Evolutionary conservation across 139 green algal genomes (phyloP).

Genomic region (Nannochloris sp.): DNA sequence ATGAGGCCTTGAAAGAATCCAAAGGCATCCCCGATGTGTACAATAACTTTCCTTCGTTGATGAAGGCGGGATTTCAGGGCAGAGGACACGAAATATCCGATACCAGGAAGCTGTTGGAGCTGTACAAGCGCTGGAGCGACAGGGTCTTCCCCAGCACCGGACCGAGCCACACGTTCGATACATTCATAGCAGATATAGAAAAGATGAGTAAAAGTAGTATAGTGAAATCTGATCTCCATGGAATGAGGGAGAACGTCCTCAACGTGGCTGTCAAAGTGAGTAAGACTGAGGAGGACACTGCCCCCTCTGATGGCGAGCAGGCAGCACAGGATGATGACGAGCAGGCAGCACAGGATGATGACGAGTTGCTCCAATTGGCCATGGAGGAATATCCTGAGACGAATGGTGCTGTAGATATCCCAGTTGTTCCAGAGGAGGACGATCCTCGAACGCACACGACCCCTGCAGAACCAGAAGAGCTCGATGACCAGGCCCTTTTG

Average conservation of each 20-base stretch:
- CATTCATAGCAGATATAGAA: conserved; percentile 31
- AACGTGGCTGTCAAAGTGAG: conserved; percentile 11
- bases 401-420: background rate
- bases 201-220: conserved; percentile 21
- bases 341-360: background rate
- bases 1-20: conserved; percentile 31
- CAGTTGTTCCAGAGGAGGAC: background rate
- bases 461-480: background rate
- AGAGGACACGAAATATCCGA: conserved; percentile 36
- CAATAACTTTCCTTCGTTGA: conserved; percentile 26
- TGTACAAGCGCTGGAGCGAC: conserved; percentile 45
- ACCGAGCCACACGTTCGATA: conserved; percentile 23
- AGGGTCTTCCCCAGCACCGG: conserved; percentile 24
- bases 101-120: conserved; percentile 37
- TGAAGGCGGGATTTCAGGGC: conserved; percentile 18
- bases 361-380: conserved; percentile 23
- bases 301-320: conserved; percentile 5
- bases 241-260: conserved; percentile 20
- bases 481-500: background rate
- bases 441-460: background rate
- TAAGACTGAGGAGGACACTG: background rate
- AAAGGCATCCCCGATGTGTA: conserved; percentile 23
- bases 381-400: conserved; percentile 2
- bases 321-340: conserved; percentile 1
- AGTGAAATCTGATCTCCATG: conserved; percentile 10